Percentiles rank a stretch among this genome's conserved stretches.
Conservation (phyloP, 352 stramenopile genomes). For the Plasmopara viticola region DNA sequence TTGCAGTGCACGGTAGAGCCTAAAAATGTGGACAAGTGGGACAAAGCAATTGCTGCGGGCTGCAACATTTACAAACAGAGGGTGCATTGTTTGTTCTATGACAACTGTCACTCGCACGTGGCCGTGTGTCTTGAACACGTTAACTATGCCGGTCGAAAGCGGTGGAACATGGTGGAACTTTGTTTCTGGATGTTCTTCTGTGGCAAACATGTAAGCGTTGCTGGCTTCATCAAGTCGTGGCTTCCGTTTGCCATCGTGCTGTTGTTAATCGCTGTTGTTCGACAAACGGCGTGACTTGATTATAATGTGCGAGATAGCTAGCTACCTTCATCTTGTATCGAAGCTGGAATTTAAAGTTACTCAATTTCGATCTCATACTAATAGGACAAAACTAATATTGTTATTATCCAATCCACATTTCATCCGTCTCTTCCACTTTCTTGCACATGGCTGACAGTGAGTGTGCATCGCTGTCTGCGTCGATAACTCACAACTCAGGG, state of each 20-base stretch:
- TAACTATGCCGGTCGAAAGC: conserved; percentile 42
- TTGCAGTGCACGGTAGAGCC: conserved; percentile 62
- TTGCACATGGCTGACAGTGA: conserved; percentile 7
- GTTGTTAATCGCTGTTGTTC: conserved; percentile 22
- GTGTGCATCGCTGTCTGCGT: conserved; percentile 4
- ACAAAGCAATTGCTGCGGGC: conserved; percentile 83
- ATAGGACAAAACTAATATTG: conserved; percentile 3
- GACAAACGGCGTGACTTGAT: conserved; percentile 13
- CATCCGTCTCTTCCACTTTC: conserved; percentile 3
- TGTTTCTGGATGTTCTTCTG: conserved; percentile 80
- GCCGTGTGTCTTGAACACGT: conserved; percentile 67
- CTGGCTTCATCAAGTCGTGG: conserved; percentile 34
- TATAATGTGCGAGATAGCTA: neutral
- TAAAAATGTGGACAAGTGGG: conserved; percentile 73
- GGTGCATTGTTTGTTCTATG: conserved; percentile 95
- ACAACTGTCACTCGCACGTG: conserved; percentile 97
- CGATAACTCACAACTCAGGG: conserved; percentile 11
- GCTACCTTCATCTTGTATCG: neutral
- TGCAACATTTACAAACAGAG: conserved; percentile 89
- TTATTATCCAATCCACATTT: conserved; percentile 3
- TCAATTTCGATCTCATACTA: conserved; percentile 4
- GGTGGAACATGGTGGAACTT: conserved; percentile 78
- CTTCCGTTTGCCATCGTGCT: conserved; percentile 31
- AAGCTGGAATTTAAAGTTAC: conserved; percentile 9
- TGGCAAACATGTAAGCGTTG: conserved; percentile 44